Conservation (phyloP, 2,329 filamentous ascomycete genomes). For the Pseudodiploospora longispora region DNA sequence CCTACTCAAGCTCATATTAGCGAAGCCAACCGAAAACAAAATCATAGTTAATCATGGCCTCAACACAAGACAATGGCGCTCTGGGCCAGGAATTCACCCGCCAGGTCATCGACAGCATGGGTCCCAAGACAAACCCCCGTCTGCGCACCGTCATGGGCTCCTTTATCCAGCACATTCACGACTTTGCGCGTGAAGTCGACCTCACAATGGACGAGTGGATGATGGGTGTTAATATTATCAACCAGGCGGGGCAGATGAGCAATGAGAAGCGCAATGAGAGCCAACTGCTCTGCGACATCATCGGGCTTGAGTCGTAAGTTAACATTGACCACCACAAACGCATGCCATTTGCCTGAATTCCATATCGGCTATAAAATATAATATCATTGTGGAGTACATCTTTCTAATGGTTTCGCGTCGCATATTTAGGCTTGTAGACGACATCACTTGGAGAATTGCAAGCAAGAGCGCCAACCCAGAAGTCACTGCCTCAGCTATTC, state of each 20-base stretch:
- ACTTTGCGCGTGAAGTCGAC: constrained; percentile 72
- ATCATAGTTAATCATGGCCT: constrained; percentile 1
- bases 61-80: constrained; percentile 10
- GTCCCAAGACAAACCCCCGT: constrained; percentile 61
- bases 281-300: constrained; percentile 63
- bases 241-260: constrained; percentile 60
- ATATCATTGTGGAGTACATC: neutral
- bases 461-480: constrained; percentile 30
- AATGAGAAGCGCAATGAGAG: constrained; percentile 64
- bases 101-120: constrained; percentile 65
- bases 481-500: constrained; percentile 67
- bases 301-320: constrained; percentile 60
- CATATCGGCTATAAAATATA: too few species aligned
- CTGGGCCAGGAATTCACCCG: constrained; percentile 55
- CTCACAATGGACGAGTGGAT: constrained; percentile 78
- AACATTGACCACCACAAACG: neutral
- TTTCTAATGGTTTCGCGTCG: neutral
- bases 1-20: too few species aligned
- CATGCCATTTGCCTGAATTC: neutral
- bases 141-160: constrained; percentile 59
- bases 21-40: too few species aligned
- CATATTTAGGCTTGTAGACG: constrained; percentile 55
- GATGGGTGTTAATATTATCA: constrained; percentile 52
- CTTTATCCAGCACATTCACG: constrained; percentile 68
- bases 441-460: constrained; percentile 62